Conservation (phyloP, 2,329 filamentous ascomycete genomes). For the Hymenoscyphus occultus region DNA sequence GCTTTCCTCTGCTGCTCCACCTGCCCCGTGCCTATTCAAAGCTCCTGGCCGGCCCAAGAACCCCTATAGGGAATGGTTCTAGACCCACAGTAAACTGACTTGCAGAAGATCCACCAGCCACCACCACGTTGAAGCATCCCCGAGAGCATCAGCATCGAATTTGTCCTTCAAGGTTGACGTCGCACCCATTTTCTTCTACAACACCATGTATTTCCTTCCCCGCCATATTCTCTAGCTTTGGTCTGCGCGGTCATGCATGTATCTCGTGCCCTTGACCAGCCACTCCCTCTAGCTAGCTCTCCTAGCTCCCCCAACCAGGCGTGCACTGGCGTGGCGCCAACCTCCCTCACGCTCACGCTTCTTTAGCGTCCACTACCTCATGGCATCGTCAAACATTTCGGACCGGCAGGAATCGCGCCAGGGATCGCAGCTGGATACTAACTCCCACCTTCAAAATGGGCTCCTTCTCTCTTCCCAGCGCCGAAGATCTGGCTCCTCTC, state of each 20-base stretch:
- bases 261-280: conserved; percentile 11
- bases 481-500: conserved; percentile 26
- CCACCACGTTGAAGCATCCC: neutral
- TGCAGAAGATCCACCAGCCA: neutral
- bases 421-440: conserved; percentile 25
- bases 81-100: neutral
- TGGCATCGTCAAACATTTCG: conserved; percentile 19
- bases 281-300: neutral
- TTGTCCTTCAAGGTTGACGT: neutral
- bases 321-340: conserved; percentile 2
- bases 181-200: neutral
- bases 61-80: neutral
- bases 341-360: neutral
- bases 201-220: conserved; percentile 4
- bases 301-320: neutral
- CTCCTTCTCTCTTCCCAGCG: conserved; percentile 13
- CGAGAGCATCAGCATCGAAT: neutral
- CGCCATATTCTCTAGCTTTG: conserved; percentile 4
- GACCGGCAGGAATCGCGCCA: conserved; percentile 18
- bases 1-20: neutral
- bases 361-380: conserved; percentile 7
- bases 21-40: neutral
- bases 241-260: conserved; percentile 6
- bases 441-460: conserved; percentile 29
- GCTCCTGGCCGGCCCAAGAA: neutral